phyloP scores from a whole-genome alignment of 805 yeast genomes.

The Pichia manshurica region DNA sequence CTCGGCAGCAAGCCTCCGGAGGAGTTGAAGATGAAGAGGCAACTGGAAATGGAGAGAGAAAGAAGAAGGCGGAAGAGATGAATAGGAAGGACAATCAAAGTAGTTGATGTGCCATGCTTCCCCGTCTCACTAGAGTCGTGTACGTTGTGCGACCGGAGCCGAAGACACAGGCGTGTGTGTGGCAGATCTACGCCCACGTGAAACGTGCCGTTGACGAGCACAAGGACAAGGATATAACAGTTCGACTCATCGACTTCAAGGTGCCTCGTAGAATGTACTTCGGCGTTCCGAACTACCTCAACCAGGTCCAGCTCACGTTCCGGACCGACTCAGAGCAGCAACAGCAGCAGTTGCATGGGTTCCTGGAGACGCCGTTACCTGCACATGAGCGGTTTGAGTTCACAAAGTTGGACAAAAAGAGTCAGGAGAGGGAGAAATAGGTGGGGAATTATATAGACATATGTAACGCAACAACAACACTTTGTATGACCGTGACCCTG shows the following conservation, averaged over 20 bases:
- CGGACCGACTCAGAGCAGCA: constrained; percentile 36
- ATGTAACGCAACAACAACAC: no score
- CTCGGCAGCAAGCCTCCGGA: no score
- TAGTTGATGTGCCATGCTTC: not conserved
- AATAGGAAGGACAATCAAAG: not conserved
- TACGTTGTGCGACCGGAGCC: constrained; percentile 18
- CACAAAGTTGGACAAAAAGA: no score
- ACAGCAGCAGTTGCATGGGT: constrained; percentile 14
- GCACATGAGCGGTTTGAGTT: constrained; percentile 1
- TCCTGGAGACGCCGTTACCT: not conserved
- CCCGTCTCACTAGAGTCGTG: not conserved
- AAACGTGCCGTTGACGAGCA: not conserved
- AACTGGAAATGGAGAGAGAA: not conserved
- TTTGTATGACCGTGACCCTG: no score
- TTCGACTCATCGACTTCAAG: constrained; percentile 12
- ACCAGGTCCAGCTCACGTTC: constrained; percentile 13
- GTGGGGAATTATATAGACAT: no score
- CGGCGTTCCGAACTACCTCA: constrained; percentile 13
- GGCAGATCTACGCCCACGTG: constrained; percentile 17
- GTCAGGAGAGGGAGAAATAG: no score
- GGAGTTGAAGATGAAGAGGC: not conserved
- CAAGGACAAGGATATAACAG: no score
- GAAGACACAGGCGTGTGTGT: constrained; percentile 18
- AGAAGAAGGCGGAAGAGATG: not conserved
- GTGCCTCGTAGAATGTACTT: constrained; percentile 15